phyloP scores from a whole-genome alignment of 2,329 filamentous ascomycete genomes.

The Trichoderma sp. region DNA sequence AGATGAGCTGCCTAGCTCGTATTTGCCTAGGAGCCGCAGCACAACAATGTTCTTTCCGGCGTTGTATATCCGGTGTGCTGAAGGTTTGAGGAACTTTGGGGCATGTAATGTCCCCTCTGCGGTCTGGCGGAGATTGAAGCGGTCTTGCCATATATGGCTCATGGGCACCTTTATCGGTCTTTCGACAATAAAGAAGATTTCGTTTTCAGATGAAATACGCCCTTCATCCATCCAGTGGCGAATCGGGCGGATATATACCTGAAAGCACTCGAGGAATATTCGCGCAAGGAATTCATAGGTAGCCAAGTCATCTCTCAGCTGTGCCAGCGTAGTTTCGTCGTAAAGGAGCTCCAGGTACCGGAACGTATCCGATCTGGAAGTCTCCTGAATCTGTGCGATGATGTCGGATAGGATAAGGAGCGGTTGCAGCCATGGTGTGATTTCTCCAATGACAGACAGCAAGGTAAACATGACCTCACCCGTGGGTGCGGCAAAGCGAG shows the following conservation, averaged over 20 bases:
- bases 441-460: constrained; percentile 59
- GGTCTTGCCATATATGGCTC: constrained; percentile 72
- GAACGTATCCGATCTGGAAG: constrained; percentile 58
- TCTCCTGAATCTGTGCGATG: constrained; percentile 57
- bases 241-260: constrained; percentile 79
- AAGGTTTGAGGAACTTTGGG: constrained; percentile 72
- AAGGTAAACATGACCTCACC: constrained; percentile 66
- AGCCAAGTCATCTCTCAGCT: constrained; percentile 65
- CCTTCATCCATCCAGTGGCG: constrained; percentile 83
- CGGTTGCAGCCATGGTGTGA: constrained; percentile 55
- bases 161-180: constrained; percentile 57
- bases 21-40: constrained; percentile 68
- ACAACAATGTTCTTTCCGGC: constrained; percentile 88
- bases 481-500: constrained; percentile 56
- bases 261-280: constrained; percentile 79
- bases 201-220: constrained; percentile 63
- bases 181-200: constrained; percentile 74
- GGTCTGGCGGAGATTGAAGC: constrained; percentile 67
- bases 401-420: constrained; percentile 63
- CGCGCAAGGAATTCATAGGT: constrained; percentile 65
- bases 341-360: constrained; percentile 79
- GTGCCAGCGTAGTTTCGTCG: constrained; percentile 66
- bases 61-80: constrained; percentile 74
- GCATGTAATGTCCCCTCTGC: constrained; percentile 63
- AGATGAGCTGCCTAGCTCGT: constrained; percentile 39